Evolutionary conservation across 2,329 filamentous ascomycete species (phyloP), one percentile per base, ranked within the genome.

Genomic region (Microcyclospora pomicola): DNA sequence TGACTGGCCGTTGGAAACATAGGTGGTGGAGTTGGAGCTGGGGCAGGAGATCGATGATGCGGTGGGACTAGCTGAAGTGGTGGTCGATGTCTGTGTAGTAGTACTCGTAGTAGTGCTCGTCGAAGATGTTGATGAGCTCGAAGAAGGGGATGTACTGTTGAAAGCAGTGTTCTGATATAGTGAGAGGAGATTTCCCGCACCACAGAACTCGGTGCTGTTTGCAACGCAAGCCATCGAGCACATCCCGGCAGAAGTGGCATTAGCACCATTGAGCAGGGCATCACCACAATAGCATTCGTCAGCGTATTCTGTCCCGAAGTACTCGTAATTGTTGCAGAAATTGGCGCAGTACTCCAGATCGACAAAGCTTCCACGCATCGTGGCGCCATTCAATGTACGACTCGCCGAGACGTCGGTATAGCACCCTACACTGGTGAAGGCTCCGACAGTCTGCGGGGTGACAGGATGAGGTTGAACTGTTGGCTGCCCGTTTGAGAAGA

Each of bases 321-420:
- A 63, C 31, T 48, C 40, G 43, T 57, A 63, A n/a, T 43, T 50
- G 11, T 37, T 28, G 50, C 56, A 60, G 46, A 48, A 62, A 31
- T 44, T 41, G 2, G 56, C 55, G 44, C 62, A 66, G 39, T 46
- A 51, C 28, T 63, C 59, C 11, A 66, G 46, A 6, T 63, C 61
- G 60, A 65, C 60, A 34, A 42, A 48, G 14, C 43, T 36, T 12
- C 45, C 48, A 36, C 49, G 40, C n/a, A 49, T 55, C 15, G 42
- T 36, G 31, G 45, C 48, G 3, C 16, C 51, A 3, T 44, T 37
- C 2, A 60, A 42, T 11, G 55, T 53, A 34, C 55, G 51, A 3
- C 38, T 50, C 6, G 43, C 40, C 2, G 36, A 44, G 9, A 45
- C 42, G 24, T 59, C 57, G 3, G 50, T 56, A 42, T 55, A 56